A percentile compares a stretch with the other conserved stretches of the same genome.
Evolutionary conservation across 371 early-diverging fungal species (phyloP).

Genomic region (Dinochytrium kinnereticum): DNA sequence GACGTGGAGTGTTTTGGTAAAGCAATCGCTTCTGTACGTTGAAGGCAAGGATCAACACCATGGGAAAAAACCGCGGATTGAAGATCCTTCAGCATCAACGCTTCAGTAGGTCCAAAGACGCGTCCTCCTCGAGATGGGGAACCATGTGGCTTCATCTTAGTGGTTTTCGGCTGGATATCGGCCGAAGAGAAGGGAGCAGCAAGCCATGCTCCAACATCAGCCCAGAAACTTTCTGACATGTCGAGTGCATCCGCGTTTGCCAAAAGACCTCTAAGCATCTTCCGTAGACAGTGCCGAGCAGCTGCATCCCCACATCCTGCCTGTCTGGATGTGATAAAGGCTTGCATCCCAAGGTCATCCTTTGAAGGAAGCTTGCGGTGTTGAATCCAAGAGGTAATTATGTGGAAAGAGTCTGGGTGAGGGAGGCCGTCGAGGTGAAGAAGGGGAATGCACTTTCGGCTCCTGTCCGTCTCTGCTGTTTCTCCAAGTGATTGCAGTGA

Average conservation of each 20-base stretch:
- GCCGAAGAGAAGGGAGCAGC: neutral
- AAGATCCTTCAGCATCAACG: neutral
- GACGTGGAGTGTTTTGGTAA: too few species aligned
- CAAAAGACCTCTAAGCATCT: neutral
- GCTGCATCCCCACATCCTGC: neutral
- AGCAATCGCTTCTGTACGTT: too few species aligned
- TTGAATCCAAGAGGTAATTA: neutral
- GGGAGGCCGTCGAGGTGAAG: neutral
- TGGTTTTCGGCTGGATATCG: neutral
- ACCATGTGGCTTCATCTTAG: too few species aligned
- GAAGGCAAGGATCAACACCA: neutral
- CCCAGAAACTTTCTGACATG: neutral
- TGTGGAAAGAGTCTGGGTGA: neutral
- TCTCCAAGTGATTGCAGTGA: neutral
- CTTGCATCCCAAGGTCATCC: neutral
- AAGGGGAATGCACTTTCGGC: neutral
- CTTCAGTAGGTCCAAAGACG: neutral
- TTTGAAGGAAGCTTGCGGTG: neutral
- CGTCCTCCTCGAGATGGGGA: neutral
- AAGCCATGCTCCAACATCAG: neutral
- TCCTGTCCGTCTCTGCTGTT: neutral
- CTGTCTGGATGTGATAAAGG: neutral
- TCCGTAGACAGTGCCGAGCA: neutral
- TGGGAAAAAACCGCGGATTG: neutral
- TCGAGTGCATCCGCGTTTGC: neutral